Conservation (phyloP, 177 flowering plant genomes). For the Telopea speciosissima region DNA sequence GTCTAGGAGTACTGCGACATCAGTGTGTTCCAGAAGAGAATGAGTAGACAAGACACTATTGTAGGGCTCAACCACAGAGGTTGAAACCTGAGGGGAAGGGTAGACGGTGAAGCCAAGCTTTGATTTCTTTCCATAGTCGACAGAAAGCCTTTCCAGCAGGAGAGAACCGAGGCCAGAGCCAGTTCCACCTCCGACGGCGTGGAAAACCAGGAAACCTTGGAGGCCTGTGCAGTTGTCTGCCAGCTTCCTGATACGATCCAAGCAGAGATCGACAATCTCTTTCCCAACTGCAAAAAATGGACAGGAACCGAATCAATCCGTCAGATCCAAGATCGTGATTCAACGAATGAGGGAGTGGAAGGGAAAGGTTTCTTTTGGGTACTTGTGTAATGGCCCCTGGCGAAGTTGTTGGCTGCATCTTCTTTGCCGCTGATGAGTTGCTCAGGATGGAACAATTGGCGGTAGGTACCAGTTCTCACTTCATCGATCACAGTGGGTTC, state of each 20-base stretch:
- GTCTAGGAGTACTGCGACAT: too few species aligned
- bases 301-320: not conserved
- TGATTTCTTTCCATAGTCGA: constrained; percentile 18
- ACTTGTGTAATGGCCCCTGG: constrained; percentile 50
- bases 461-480: constrained; percentile 39
- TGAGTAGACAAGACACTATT: constrained; percentile 17
- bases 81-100: constrained; percentile 22
- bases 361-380: not conserved
- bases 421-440: constrained; percentile 46
- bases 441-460: constrained; percentile 42
- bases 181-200: constrained; percentile 23
- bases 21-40: constrained; percentile 16
- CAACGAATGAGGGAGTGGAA: too few species aligned
- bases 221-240: constrained; percentile 24
- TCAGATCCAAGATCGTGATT: too few species aligned
- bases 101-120: constrained; percentile 17
- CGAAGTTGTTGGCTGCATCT: constrained; percentile 51
- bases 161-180: constrained; percentile 23
- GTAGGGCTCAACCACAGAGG: constrained; percentile 18
- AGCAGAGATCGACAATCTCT: constrained; percentile 21
- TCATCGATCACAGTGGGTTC: constrained; percentile 54
- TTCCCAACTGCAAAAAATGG: constrained; percentile 14
- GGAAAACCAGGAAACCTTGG: constrained; percentile 21
- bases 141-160: constrained; percentile 20
- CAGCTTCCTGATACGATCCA: too few species aligned